Evolutionary conservation across 768 basidiomycete genomes (phyloP), one percentile per base, ranked within the genome.

Genomic region (Boletus sp.): DNA sequence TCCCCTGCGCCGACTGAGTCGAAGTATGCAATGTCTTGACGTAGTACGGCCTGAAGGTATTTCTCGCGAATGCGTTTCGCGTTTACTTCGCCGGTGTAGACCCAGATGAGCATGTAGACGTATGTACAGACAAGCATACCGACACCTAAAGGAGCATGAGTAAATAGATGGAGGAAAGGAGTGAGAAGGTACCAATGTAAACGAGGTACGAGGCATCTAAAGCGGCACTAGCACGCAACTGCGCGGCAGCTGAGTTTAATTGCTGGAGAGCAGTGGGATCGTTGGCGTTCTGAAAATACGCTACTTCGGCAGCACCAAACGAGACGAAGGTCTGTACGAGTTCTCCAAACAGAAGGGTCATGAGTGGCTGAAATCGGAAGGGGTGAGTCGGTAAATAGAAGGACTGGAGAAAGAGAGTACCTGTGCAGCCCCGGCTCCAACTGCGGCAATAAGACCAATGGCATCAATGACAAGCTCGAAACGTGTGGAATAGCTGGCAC

Each of bases 1-100:
- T 97, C 95, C 56, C 95, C 95, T 5, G 94, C 88, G 39, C 95
- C 94, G 53, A 96, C 82, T 18, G 86, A 83, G 69, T 98, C 95
- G 67, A 97, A 96, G 75, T 83, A 97, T 14, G 87, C 86, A 60
- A 95, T 86, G 57, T 92, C 86, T 67, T 97, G 95, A 39, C 92
- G 85, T 6, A 98, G 77, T 14, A 94, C 75, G 3, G 94, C 84
- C 55, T 80, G 72, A 11, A 97, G 82, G 69, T 97, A 97, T 14
- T 73, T 76, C 73, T 96, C 92, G 30, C 95, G 84, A 42, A 97
- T 80, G 33, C 94, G 84, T 66, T 88, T 90, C 0, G 94, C 84
- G 61, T 87, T 90, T 39, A 87, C 71, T 71, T 97, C 94, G n/a
- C 88, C 87, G 2, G 88, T 90, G 63, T 87, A 83, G 10, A 82